Evolutionary conservation across 306 rosid species (phyloP), one percentile per base, ranked within the genome.

Genomic region (Lotus japonicus): DNA sequence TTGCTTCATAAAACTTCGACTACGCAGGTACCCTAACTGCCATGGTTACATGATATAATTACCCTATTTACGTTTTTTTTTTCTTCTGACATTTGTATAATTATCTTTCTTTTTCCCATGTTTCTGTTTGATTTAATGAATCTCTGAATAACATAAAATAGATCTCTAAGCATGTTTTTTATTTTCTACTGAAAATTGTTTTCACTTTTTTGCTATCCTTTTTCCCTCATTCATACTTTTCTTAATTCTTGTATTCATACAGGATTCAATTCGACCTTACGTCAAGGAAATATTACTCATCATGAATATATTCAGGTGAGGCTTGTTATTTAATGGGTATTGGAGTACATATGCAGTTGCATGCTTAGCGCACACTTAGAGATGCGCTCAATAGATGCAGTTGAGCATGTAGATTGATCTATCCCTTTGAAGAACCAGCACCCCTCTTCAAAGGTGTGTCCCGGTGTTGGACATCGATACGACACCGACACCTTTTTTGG

Each of bases 191-290:
- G 15, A 36, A 9, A 60, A 21, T 60, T 36, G 5, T 46, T 21
- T 36, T 58, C 4, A 6, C 3, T 41, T 1, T 11, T 12, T 3
- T 38, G 21, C 5, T 2, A 13, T 11, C 31, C 9, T n/a, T 50
- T 7, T 26, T 48, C 4, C 45, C 45, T n/a, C 17, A 4, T 41
- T 38, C 6, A 39, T 18, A 23, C 16, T 18, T 41, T 58, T 52
- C 45, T 66, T 56, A 31, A 31, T 18, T 62, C 6, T 58, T 31
- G 51, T 31, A 42, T 70, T 76, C 70, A 39, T 66, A 41, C 83
- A 92, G 98, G 98, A 79, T 92, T 92, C 79, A 92, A 90, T 75
- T 88, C 98, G 63, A 92, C 98, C 70, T 82, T 92, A 67, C 97
- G 98, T 16, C 96, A 92, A 81, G 98, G 98, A 72, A 90, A 90